Base-by-base conservation (phyloP, 371 early-diverging fungal genomes). In the Mucor sp. region DNA sequence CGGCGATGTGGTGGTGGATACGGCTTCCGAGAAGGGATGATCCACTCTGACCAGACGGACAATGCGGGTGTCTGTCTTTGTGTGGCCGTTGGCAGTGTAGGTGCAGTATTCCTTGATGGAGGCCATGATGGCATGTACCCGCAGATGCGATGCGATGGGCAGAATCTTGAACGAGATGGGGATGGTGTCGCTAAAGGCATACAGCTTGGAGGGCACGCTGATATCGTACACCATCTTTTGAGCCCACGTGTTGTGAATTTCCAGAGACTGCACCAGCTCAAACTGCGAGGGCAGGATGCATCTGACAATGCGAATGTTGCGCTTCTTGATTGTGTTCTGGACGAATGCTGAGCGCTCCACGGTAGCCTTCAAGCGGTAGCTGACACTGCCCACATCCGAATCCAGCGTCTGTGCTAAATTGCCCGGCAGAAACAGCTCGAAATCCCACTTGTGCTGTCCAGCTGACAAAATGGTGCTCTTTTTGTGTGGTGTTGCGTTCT, bases 151-250 rank as follows among this genome's bases (percentile, higher is more conserved):
- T 27, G 75, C 75, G 39, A 71, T 65, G 6, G 75, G 75, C 11
- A 47, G 30, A 12, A 74, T 67, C 27, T 71, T 68, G 55, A 74
- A 71, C 3, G 75, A 65, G 17, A 71, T 68, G 6, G 75, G 75
- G 15, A 74, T 74, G 8, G 39, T 63, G 12, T 74, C 71, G 11
- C 35, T 65, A 17, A 64, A 63, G 5, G 68, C 59, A 43, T 68
- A 74, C 30, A 71, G 47, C 47, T 71, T 71, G 35, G 72, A 65
- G 1, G 75, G 75, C 8, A 71, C 63, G 9, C 60, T 59, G 44
- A 75, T 75, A 60, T 75, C 72, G 37, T 75, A 75, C n/a, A 66
- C 62, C 62, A 75, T 69, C 28, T 75, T 75, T 23, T 69, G 72
- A 23, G 75, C 67, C 75, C 72, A 75, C 14, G 68, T 68, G 35